Percentiles rank a stretch among this genome's conserved stretches.
These are phyloP conservation scores for Pycnococcus provasolii DNA, from an alignment of 139 green algal species.

Conservation along the genomic window DNA sequence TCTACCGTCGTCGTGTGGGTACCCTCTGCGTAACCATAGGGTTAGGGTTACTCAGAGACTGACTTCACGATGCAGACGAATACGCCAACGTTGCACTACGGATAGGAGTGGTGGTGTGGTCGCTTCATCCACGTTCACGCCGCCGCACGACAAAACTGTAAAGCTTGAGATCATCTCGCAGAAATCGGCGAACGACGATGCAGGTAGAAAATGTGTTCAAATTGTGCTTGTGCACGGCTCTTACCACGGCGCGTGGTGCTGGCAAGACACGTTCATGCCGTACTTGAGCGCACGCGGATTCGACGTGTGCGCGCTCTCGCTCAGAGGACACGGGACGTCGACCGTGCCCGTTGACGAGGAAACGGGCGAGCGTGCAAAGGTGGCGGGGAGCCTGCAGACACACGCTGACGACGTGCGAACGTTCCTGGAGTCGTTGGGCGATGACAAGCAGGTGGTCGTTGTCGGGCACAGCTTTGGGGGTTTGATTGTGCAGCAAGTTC, in stretches of 20 bases:
- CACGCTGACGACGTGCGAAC: slow-evolving; percentile 7
- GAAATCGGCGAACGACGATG: not conserved
- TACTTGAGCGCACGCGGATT: not conserved
- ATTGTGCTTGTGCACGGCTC: slow-evolving; percentile 80
- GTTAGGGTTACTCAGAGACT: too few relatives aligned
- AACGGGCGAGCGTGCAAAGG: not conserved
- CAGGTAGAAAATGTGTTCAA: not conserved
- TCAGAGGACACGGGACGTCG: slow-evolving; percentile 19
- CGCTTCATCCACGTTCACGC: too few relatives aligned
- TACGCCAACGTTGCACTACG: too few relatives aligned
- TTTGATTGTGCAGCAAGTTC: slow-evolving; percentile 50
- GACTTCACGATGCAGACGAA: too few relatives aligned
- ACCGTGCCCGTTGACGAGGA: not conserved
- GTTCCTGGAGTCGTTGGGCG: not conserved
- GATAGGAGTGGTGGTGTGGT: too few relatives aligned
- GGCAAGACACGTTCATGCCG: slow-evolving; percentile 15
- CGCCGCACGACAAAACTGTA: not conserved
- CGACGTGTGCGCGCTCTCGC: not conserved
- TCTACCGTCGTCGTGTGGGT: too few relatives aligned
- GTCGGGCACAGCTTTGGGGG: slow-evolving; percentile 72
- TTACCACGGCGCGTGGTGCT: slow-evolving; percentile 87
- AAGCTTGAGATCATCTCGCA: slow-evolving; percentile 19
- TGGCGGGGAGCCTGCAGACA: slow-evolving; percentile 3
- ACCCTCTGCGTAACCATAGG: too few relatives aligned
- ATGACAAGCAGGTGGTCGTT: slow-evolving; percentile 37